Base-by-base conservation (phyloP, 1,284 basidiomycete species). In the Gomphus bonarii region DNA sequence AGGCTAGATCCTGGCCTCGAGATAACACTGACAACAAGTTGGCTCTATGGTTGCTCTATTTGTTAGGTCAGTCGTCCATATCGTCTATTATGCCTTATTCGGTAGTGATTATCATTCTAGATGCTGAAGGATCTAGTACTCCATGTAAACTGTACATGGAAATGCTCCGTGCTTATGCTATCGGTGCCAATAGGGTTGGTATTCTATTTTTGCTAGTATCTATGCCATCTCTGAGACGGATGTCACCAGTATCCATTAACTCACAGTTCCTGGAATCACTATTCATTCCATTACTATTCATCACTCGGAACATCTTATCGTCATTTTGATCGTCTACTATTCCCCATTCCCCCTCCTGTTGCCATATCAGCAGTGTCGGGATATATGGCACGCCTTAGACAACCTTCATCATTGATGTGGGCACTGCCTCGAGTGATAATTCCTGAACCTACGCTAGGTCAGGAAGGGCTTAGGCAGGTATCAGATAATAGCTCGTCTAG, bases 341-440 rank as follows among this genome's bases (percentile, higher is more conserved):
- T 73, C 73, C 10, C 66, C 86, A 69, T 66, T 31, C 76, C 80
- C 14, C 80, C 82, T 3, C 77, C 82, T 3, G 73, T 83, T 28
- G 79, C 82, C 0, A 73, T 78, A 6, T 81, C 85, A n/a, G 85
- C 85, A 6, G 84, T 87, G 57, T 76, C 88, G 11, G 74, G 80
- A 0, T 87, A 82, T 67, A 72, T 87, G 44, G 76, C 79, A 0
- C 53, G 44, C n/a, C 3, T 53, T 8, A 53, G 25, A 53, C 20
- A 16, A 20, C 16, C 30, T 44, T 16, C 14, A 44, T 9, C 28
- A 9, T 28, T 14, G n/a, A 18, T 28, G 20, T 14, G 10, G 4
- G 12, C 42, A 12, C 18, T 12, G 12, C 22, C 18, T 40, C 9
- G 11, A 28, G 9, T 12, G 14, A 3, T 30, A 22, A 1, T 20